Percentiles rank a stretch among this genome's conserved stretches.
Conservation (phyloP, 306 rosid species). For the Fragaria iinumae region DNA sequence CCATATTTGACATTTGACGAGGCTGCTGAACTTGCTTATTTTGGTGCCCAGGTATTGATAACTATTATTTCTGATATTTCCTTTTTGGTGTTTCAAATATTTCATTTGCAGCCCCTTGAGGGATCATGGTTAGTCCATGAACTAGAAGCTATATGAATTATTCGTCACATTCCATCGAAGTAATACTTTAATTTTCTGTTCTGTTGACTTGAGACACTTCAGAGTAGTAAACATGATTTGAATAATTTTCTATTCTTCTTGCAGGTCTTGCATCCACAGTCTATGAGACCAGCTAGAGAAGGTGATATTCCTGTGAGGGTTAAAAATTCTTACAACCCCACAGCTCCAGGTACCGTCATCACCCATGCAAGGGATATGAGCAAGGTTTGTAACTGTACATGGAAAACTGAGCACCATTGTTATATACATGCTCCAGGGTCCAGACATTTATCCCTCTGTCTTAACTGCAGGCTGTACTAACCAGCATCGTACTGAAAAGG, state of each 20-base stretch:
- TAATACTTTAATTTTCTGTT: background rate
- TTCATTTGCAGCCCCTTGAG: background rate
- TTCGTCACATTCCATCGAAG: background rate
- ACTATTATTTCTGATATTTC: background rate
- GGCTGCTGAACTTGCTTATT: slow-evolving; percentile 98
- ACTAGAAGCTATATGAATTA: background rate
- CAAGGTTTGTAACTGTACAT: slow-evolving; percentile 59
- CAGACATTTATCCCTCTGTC: slow-evolving; percentile 19
- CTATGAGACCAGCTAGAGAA: slow-evolving; percentile 98
- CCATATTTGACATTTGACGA: slow-evolving; percentile 93
- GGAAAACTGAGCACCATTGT: slow-evolving; percentile 15
- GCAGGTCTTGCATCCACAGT: slow-evolving; percentile 98
- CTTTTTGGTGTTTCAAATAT: background rate
- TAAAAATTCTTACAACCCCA: slow-evolving; percentile 93
- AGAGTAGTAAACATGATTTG: slow-evolving; percentile 1
- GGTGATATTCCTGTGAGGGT: slow-evolving; percentile 96
- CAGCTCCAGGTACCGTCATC: slow-evolving; percentile 93
- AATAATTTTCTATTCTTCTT: slow-evolving; percentile 16
- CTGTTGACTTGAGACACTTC: slow-evolving; percentile 26
- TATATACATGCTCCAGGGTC: slow-evolving; percentile 11
- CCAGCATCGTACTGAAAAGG: slow-evolving; percentile 89
- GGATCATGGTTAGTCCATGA: background rate
- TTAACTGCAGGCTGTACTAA: slow-evolving; percentile 70
- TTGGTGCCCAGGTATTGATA: slow-evolving; percentile 89
- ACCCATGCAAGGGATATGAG: slow-evolving; percentile 83